A percentile compares a stretch with the other conserved stretches of the same genome.
Conservation (phyloP, 345 rosid genomes). For the Theobroma cacao region DNA sequence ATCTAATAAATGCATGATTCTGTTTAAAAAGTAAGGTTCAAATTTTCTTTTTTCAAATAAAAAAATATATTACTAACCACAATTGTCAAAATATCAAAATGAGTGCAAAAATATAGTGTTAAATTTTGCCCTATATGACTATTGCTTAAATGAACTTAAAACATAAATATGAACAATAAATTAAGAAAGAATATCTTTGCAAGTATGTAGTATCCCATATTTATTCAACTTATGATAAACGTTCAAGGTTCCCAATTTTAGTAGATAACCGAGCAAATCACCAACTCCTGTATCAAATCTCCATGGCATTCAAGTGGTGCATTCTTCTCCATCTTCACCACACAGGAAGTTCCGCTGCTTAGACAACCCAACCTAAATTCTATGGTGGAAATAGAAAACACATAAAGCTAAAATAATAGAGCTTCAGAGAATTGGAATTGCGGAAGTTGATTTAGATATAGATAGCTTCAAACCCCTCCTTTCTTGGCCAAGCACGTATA, state of each 20-base stretch:
- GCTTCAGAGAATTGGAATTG: background rate
- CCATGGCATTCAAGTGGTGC: too few relatives aligned
- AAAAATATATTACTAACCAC: background rate
- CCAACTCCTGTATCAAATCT: background rate
- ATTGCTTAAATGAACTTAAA: background rate
- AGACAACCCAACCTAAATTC: background rate
- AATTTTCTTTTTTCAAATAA: too few relatives aligned
- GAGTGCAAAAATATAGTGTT: background rate
- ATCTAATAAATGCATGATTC: too few relatives aligned
- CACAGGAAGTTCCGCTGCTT: background rate
- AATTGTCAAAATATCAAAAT: background rate
- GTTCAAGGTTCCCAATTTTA: too few relatives aligned
- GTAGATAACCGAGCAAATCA: too few relatives aligned
- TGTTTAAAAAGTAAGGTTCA: too few relatives aligned
- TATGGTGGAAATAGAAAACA: background rate
- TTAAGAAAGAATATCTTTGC: background rate
- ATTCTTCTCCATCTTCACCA: background rate
- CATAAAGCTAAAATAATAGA: background rate
- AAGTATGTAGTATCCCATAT: background rate
- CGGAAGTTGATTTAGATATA: background rate
- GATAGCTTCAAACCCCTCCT: background rate
- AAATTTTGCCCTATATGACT: background rate
- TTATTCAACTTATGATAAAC: conserved; percentile 3
- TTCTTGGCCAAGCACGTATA: conserved; percentile 23
- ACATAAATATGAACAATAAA: background rate